Base-by-base conservation (phyloP, 1,284 basidiomycete species). In the Ceratobasidium sp. region DNA sequence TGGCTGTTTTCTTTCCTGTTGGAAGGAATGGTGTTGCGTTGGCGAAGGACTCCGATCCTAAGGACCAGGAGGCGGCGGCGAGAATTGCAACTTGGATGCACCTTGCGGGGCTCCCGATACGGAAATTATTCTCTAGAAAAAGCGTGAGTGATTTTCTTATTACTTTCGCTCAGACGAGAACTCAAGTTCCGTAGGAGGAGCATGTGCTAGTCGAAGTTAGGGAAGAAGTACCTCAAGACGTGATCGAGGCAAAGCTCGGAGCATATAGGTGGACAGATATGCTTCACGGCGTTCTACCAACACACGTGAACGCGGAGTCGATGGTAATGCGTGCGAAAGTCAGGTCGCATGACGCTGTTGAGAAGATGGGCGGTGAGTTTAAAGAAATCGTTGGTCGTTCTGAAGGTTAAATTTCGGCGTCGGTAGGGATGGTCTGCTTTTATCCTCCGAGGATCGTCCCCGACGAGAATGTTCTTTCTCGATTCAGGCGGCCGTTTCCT, bases 201-300 rank as follows among this genome's bases (percentile, higher is more conserved):
- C 72, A 75, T 39, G 61, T 75, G 9, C 44, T 75, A 3, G 72
- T 75, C 60, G 72, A 75, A 53, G 72, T 75, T 42, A 42, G 72
- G 13, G 60, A 75, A 46, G 72, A 75, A 55, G 33, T 75, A 9
- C 61, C 72, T 13, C 60, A 75, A 46, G 72, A 64, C 3, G 72
- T 75, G 20, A 75, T 75, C 13, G 72, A 75, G 26, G 51, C 72
- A 18, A 75, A 75, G 42, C 39, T 75, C 3, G 72, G 72, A 40
- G 60, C 72, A 28, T 75, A 75, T 49, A 63, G 44, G 63, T 75
- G 72, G 72, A 39, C n/a, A 6, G 72, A 75, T 26, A 66, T 66
- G 51, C 26, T 75, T 26, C 49, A 63, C n/a, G 40, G 42, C 18
- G 28, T 64, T 33, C 61, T 49, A 13, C 28, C 58, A 7, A 42